Evolutionary conservation across 2,329 filamentous ascomycete genomes (phyloP).

Genomic region (Aspergillus sp.): DNA sequence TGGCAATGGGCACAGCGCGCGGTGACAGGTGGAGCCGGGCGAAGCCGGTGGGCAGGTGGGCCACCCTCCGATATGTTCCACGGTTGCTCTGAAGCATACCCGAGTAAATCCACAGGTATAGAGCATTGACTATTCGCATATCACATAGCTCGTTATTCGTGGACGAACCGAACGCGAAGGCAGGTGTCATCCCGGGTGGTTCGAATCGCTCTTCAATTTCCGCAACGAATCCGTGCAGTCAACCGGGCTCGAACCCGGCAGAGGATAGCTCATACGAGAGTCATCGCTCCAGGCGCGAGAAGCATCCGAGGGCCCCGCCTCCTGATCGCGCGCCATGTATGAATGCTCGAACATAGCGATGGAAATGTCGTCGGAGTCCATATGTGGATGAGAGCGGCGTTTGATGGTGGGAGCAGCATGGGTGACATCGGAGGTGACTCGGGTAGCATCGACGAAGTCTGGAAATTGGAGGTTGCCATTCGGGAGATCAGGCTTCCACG

Average conservation of each 20-base stretch:
- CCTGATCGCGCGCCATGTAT: constrained; percentile 8
- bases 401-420: constrained; percentile 19
- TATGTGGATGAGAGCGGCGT: constrained; percentile 19
- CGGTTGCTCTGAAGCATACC: too few relatives aligned
- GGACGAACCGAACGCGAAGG: constrained; percentile 1
- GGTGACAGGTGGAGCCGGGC: too few relatives aligned
- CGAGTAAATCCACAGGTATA: too few relatives aligned
- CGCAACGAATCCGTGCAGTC: constrained; percentile 13
- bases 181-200: not conserved
- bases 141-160: constrained; percentile 9
- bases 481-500: constrained; percentile 30
- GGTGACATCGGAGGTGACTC: constrained; percentile 34
- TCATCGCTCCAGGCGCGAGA: constrained; percentile 24
- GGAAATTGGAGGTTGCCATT: constrained; percentile 21
- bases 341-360: constrained; percentile 32
- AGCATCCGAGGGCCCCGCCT: constrained; percentile 15
- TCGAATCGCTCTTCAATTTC: not conserved
- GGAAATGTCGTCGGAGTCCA: constrained; percentile 28
- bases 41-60: too few relatives aligned
- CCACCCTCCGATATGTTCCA: too few relatives aligned
- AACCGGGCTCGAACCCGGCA: constrained; percentile 9
- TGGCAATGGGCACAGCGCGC: too few relatives aligned
- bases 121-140: constrained; percentile 2
- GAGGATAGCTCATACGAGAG: constrained; percentile 10
- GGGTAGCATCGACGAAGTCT: constrained; percentile 38